Evolutionary conservation across 768 basidiomycete genomes (phyloP).

Genomic region (Mycena sanguinolenta): DNA sequence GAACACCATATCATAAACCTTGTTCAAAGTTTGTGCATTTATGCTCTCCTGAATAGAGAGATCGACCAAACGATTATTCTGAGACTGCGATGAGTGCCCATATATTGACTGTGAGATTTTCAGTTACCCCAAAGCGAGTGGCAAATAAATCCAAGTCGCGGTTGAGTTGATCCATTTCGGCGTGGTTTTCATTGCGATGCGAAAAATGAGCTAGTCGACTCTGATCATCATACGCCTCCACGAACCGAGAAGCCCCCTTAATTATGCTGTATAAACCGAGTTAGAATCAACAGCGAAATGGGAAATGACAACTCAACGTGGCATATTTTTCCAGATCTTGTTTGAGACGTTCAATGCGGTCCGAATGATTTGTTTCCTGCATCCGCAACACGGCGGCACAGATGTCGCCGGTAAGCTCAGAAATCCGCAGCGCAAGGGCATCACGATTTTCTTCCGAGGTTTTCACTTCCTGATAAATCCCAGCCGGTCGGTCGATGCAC

Average conservation of each 20-base stretch:
- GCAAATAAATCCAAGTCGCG: conserved; percentile 12
- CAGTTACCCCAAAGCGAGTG: conserved; percentile 8
- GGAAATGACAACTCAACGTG: background rate
- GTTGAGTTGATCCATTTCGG: background rate
- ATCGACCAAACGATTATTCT: background rate
- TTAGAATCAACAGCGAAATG: background rate
- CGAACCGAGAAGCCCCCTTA: background rate
- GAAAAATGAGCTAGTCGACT: background rate
- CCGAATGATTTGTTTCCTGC: conserved; percentile 15
- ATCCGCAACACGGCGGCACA: conserved; percentile 15
- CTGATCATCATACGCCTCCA: background rate
- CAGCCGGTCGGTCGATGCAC: too few relatives aligned
- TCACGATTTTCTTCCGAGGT: background rate
- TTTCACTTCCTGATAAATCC: background rate
- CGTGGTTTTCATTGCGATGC: background rate
- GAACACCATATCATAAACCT: conserved; percentile 6
- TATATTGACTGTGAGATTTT: background rate
- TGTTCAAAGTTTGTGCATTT: background rate
- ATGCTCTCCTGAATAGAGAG: conserved; percentile 6
- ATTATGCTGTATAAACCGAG: background rate
- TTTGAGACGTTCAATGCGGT: conserved; percentile 1
- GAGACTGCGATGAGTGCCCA: background rate
- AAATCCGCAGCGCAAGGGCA: background rate
- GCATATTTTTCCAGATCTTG: conserved; percentile 13
- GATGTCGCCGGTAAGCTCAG: background rate